Base-by-base conservation (phyloP, 148 eudicot species). In the Nepenthes mirabilis region DNA sequence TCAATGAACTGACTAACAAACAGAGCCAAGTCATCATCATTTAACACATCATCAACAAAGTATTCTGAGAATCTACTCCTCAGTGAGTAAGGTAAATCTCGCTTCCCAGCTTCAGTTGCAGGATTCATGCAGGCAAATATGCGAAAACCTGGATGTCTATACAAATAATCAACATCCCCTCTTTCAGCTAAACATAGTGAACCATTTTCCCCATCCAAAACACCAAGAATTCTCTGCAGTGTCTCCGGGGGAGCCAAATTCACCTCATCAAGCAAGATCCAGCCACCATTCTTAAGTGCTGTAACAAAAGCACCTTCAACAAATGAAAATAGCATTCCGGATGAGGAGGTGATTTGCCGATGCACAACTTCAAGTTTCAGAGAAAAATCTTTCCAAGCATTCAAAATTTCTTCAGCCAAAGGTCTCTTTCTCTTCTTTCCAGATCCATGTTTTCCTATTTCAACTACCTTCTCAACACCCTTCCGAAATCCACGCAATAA, bases 101-200 rank as follows among this genome's bases (percentile, higher is more conserved):
- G 83, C 77, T 93, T 93, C 43, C 99, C 96, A 62, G 99, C 95
- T 84, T 93, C 96, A 66, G 90, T 93, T 59, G 99, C 99, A 56
- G 99, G 99, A 81, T 93, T 93, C 99, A 93, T 93, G 72, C 99
- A 93, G 50, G 96, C 99, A 81, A 93, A 93, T 69, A 93, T 65
- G 33, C 96, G 95, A 53, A 93, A 93, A 57, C 79, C 73, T 40
- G 86, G 76, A 75, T 93, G 82, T 70, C 97, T 81, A 48, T 62
- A 58, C 34, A 93, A 56, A 71, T 85, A 70, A 33, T 79, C 83
- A 60, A 84, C 71, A 66, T 86, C 91, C 57, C 99, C 99, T 77
- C 89, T 84, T 79, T 93, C 99, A 14, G 95, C 86, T 69, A 93
- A 86, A 78, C 96, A 93, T 37, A 93, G 71, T 13, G 99, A 89